phyloP scores from a whole-genome alignment of 345 rosid genomes.

The Salix arbutifolia region DNA sequence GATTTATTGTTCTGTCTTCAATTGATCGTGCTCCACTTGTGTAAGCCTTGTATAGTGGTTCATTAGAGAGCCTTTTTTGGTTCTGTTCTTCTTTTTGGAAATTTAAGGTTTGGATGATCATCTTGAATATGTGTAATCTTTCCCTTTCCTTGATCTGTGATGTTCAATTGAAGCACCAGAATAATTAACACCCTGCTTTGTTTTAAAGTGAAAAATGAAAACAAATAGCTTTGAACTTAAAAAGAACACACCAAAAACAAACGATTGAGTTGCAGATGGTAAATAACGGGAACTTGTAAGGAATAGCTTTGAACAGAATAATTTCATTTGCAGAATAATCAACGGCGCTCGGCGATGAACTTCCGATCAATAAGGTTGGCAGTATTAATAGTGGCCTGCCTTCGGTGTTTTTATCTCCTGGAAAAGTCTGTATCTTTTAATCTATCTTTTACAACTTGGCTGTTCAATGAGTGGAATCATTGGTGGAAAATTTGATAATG shows the following conservation, averaged over 20 bases:
- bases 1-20: neutral
- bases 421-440: constrained; percentile 5
- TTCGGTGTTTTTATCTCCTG: neutral
- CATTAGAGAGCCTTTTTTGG: neutral
- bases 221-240: too few relatives aligned
- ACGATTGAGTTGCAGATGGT: too few relatives aligned
- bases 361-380: neutral
- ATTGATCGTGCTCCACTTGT: neutral
- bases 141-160: neutral
- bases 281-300: too few relatives aligned
- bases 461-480: too few relatives aligned
- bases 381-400: neutral
- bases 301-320: too few relatives aligned
- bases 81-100: neutral
- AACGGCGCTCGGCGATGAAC: too few relatives aligned
- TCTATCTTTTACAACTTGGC: neutral
- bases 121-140: neutral
- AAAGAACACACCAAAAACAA: too few relatives aligned
- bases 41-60: constrained; percentile 6
- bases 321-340: too few relatives aligned
- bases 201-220: too few relatives aligned
- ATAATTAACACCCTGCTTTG: neutral
- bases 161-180: neutral
- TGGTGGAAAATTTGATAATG: too few relatives aligned
- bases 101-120: neutral